Evolutionary conservation across 768 basidiomycete species (phyloP), one percentile per base, ranked within the genome.

Genomic region (Lentinula lateritia): DNA sequence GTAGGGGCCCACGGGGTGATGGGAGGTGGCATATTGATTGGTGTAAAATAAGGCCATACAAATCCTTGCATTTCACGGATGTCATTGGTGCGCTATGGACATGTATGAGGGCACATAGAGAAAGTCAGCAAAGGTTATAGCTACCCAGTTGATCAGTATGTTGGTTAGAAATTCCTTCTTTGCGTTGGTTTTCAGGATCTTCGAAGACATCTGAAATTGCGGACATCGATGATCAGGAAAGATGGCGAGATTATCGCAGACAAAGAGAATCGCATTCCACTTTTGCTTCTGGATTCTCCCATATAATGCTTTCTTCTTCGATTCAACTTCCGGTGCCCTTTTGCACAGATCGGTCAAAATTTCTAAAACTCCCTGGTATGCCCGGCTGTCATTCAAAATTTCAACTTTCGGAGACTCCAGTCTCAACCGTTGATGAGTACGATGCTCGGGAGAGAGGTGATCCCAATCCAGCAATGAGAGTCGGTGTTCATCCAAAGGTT

Each of bases 181-280:
- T 12, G 38, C 2, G n/a, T 36, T 0, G 36, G 13, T 36, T 35
- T 38, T 28, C 15, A 36, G 36, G 28, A 56, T 38, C 34, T 56
- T 16, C 54, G 12, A 15, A 56, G 20, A 13, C 0, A 5, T 10
- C n/a, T 16, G 38, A 18, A 36, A 20, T 20, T 36, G 10, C 2
- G n/a, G 54, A 6, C 36, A 41, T 56, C 13, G 10, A 34, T 56
- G 35, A 13, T 41, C 34, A 5, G 58, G 43, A 10, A 59, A 59
- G 0, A 34, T 43, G n/a, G 38, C 38, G 5, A 59, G 43, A 34
- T 59, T 43, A 18, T 59, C 36, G 35, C 58, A 59, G 16, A 59
- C 58, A 50, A 16, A 59, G 23, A 38, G 23, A 28, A 59, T 12
- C 38, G 58, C 58, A 15, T 28, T 45, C 58, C 58, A 59, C 58